Evolutionary conservation across 345 rosid genomes (phyloP), one percentile per base, ranked within the genome.

Genomic region (Triadica sebifera): DNA sequence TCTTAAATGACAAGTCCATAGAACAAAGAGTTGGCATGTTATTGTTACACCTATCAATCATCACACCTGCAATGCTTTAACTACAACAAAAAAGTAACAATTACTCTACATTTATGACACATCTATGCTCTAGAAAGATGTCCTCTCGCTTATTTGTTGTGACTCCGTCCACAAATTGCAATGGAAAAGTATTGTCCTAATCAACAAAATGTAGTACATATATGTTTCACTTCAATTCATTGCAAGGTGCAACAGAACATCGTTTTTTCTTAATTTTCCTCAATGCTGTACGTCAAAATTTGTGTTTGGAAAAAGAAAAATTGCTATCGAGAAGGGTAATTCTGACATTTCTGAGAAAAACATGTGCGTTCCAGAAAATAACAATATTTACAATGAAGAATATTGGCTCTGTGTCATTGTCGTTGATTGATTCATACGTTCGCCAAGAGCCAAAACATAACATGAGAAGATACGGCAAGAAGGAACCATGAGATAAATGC

Each of bases 401-500:
- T 19, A 70, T 6, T 1, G 71, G 43, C 57, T 52, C 20, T 13
- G 64, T 6, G 64, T 12, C 57, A 20, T 34, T 29, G 57, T 0
- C 25, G 39, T 60, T 4, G 15, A 25, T 71, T 24, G 38, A 46
- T 49, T 74, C 74, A 83, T 59, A 79, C 59, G 9, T 80, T 47
- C 19, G 85, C 85, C 78, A 83, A 52, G 16, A 83, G 81, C 85
- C 85, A 80, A 72, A 83, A 74, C 85, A 83, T 83, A 24, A 77
- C 77, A 51, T 77, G 83, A 71, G 83, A 83, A 20, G 85, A 83
- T 64, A 80, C 58, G 47, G 77, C 85, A 47, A 80, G 70, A 60
- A 83, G 81, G 65, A 74, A 63, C 85, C 83, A 83, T 56, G 83
- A 73, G 60, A 77, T 56, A 58, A 83, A 83, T 34, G 85, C 85